Evolutionary conservation across 2,329 filamentous ascomycete genomes (phyloP), one percentile per base, ranked within the genome.

Genomic region (Neofusicoccum umdonicola): DNA sequence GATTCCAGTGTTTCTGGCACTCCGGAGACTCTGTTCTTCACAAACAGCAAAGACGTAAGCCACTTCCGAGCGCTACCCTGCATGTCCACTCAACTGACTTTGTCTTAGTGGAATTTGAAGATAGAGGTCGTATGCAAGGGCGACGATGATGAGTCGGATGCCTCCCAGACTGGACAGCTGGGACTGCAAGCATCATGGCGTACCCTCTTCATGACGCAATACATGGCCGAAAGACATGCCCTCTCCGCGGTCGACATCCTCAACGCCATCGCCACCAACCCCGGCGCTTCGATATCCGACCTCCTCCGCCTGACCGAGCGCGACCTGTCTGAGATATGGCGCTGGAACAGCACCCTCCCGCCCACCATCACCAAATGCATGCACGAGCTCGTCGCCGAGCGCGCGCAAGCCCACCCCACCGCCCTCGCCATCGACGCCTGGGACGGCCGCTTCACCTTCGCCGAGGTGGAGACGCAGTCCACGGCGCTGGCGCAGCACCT

Each of bases 361-460:
- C 78, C 79, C 2, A 74, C 76, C 1, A 73, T 79, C 62, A 71
- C 77, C 41, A 78, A 76, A 44, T 83, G 81, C 69, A 82, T 82
- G 75, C 81, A 84, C 66, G 79, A 82, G 1, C 75, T 82, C 63
- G 71, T 84, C 15, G 70, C 77, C 4, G 71, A 81, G 61, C 78
- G 74, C 69, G 76, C 77, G 66, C 69, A 7, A 31, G 4, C 27
- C 11, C 67, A 73, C 13, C 75, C 77, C 0, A 69, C 77, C 2
- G 78, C 78, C 62, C 67, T 76, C 4, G 82, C 83, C 31, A 76
- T 84, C n/a, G 71, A 80, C 63, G 82, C 82, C 0, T 84, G 81
- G 81, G 83, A 84, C 65, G 82, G 83, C 39, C 70, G 71, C 62
- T 76, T 83, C 61, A 83, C 80, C 2, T 84, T 84, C 66, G 62